Evolutionary conservation across 306 rosid species (phyloP).

Genomic region (Ceratonia siliqua): DNA sequence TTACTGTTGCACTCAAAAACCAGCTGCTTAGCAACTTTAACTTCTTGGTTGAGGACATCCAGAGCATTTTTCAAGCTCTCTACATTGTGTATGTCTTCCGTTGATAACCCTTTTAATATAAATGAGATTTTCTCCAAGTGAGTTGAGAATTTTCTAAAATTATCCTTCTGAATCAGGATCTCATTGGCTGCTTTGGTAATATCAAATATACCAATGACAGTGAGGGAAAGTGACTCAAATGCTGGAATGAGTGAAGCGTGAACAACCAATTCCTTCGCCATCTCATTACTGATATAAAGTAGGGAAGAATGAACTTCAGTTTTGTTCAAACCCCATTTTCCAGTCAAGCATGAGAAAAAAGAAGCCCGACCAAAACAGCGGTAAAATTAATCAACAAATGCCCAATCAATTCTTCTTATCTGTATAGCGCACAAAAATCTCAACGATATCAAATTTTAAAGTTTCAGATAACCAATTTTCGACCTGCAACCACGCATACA

Average conservation of each 20-base stretch:
- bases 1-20: slow-evolving; percentile 47
- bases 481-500: neutral
- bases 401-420: neutral
- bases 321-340: slow-evolving; percentile 1
- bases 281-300: slow-evolving; percentile 16
- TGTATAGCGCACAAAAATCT: neutral
- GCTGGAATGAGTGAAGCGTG: slow-evolving; percentile 23
- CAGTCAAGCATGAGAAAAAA: neutral
- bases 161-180: slow-evolving; percentile 48
- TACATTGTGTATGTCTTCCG: slow-evolving; percentile 16
- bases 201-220: slow-evolving; percentile 30
- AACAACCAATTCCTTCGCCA: slow-evolving; percentile 37
- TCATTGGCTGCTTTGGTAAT: slow-evolving; percentile 45
- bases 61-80: slow-evolving; percentile 41
- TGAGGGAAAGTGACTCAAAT: slow-evolving; percentile 44
- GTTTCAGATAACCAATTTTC: neutral
- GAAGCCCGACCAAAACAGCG: slow-evolving; percentile 29
- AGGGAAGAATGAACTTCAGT: neutral
- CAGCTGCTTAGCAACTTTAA: slow-evolving; percentile 45
- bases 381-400: slow-evolving; percentile 7
- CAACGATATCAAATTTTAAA: neutral
- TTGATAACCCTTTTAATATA: slow-evolving; percentile 40
- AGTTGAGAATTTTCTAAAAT: slow-evolving; percentile 37
- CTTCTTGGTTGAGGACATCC: slow-evolving; percentile 46
- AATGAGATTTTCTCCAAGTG: slow-evolving; percentile 42